A percentile compares a stretch with the other conserved stretches of the same genome.
Conservation (phyloP, 1,284 basidiomycete genomes). For the Heterobasidion parviporum region DNA sequence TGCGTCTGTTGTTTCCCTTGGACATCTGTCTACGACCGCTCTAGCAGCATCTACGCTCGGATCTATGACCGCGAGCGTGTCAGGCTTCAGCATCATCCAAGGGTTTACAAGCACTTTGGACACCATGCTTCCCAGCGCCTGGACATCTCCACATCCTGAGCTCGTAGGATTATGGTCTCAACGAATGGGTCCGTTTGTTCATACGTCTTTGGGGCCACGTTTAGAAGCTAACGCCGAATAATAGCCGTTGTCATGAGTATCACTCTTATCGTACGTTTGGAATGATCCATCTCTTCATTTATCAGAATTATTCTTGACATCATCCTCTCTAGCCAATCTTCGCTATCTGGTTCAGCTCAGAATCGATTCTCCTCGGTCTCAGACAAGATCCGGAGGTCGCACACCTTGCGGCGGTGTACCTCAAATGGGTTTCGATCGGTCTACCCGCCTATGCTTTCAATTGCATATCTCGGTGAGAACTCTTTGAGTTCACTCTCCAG, state of each 20-base stretch:
- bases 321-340: conserved; percentile 46
- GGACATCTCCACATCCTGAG: conserved; percentile 78
- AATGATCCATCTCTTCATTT: neutral
- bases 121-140: conserved; percentile 85
- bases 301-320: neutral
- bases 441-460: conserved; percentile 87
- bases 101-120: conserved; percentile 84
- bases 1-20: conserved; percentile 74
- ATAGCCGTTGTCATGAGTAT: conserved; percentile 61
- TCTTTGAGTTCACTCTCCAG: conserved; percentile 12
- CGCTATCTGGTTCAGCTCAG: conserved; percentile 76
- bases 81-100: conserved; percentile 70
- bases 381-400: conserved; percentile 88
- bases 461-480: conserved; percentile 48
- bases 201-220: neutral
- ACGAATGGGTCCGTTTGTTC: conserved; percentile 56
- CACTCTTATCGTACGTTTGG: conserved; percentile 43
- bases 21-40: conserved; percentile 77
- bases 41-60: conserved; percentile 83
- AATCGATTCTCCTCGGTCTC: conserved; percentile 68
- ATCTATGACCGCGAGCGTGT: conserved; percentile 79
- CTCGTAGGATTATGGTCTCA: conserved; percentile 89
- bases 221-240: neutral
- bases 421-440: conserved; percentile 73
- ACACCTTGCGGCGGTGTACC: conserved; percentile 65